Evolutionary conservation across 345 rosid genomes (phyloP).

Genomic region (Salix purpurea): DNA sequence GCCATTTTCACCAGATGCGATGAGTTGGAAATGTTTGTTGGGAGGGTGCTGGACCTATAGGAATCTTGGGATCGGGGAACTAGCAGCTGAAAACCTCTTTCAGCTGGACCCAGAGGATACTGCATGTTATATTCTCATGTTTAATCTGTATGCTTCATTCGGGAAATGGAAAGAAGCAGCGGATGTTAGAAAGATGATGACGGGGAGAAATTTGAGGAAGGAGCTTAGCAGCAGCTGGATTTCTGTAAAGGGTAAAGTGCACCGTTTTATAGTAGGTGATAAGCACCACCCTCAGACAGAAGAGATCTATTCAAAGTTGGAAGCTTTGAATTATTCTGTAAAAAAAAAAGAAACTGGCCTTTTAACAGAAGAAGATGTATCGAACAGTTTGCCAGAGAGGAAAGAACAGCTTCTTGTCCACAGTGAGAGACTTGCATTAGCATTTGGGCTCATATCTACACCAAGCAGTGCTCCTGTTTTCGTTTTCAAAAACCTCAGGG

Average conservation of each 20-base stretch:
- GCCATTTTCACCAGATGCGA: constrained; percentile 58
- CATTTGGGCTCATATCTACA: constrained; percentile 58
- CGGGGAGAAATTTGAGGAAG: constrained; percentile 52
- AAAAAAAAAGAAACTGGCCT: constrained; percentile 15
- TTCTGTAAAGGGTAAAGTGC: constrained; percentile 50
- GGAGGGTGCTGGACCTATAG: constrained; percentile 70
- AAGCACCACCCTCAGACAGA: constrained; percentile 57
- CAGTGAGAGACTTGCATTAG: constrained; percentile 73
- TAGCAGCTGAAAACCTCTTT: constrained; percentile 57
- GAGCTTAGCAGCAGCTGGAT: constrained; percentile 80
- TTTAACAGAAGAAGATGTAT: constrained; percentile 36
- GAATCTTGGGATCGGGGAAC: constrained; percentile 59
- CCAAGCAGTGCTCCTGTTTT: constrained; percentile 40
- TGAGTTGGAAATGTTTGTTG: constrained; percentile 73
- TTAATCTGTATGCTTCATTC: constrained; percentile 47
- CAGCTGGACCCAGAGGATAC: constrained; percentile 56
- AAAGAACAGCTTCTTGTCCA: constrained; percentile 59
- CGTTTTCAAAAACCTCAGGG: constrained; percentile 72
- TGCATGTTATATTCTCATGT: constrained; percentile 59
- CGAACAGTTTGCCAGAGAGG: constrained; percentile 42
- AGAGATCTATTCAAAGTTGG: constrained; percentile 52
- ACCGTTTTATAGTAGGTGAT: constrained; percentile 68
- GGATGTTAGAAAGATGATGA: constrained; percentile 54
- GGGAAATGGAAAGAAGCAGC: constrained; percentile 76
- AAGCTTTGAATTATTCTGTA: constrained; percentile 35